A percentile compares a stretch with the other conserved stretches of the same genome.
Conservation (phyloP, 139 green algal genomes). For the Closterium sp. region DNA sequence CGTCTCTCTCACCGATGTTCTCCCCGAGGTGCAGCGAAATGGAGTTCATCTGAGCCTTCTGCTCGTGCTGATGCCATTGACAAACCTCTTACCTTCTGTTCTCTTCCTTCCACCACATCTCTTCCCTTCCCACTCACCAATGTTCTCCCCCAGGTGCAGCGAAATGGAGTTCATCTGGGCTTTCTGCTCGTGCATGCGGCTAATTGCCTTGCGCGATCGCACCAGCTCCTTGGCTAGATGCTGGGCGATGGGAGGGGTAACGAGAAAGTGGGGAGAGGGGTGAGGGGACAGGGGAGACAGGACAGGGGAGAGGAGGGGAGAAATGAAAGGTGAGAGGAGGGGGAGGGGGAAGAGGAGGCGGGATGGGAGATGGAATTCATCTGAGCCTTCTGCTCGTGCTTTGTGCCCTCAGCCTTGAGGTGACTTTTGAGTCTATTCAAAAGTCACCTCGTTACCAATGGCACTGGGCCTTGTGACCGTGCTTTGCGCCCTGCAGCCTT, state of each 20-base stretch:
- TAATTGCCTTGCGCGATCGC: background rate
- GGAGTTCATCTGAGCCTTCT: background rate
- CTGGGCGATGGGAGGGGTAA: background rate
- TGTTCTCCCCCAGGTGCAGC: conserved; percentile 17
- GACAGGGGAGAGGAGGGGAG: too few species aligned
- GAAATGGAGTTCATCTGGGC: conserved; percentile 34
- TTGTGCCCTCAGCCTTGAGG: too few species aligned
- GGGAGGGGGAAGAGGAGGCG: too few species aligned
- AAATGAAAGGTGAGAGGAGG: too few species aligned
- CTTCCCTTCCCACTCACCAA: background rate
- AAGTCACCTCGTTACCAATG: too few species aligned
- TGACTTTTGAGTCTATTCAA: too few species aligned
- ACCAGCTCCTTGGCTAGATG: conserved; percentile 17
- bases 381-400: background rate
- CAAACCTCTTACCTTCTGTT: too few species aligned
- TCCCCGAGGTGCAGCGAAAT: conserved; percentile 7
- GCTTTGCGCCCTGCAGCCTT: too few species aligned
- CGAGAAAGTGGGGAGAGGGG: too few species aligned
- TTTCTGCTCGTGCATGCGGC: background rate
- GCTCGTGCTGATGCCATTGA: background rate
- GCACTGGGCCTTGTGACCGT: too few species aligned
- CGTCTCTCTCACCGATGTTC: background rate
- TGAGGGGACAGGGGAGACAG: background rate
- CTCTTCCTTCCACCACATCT: too few species aligned
- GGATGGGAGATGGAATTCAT: background rate